phyloP scores from a whole-genome alignment of 176 grass and related monocot species.

The Chrysopogon serrulatus region DNA sequence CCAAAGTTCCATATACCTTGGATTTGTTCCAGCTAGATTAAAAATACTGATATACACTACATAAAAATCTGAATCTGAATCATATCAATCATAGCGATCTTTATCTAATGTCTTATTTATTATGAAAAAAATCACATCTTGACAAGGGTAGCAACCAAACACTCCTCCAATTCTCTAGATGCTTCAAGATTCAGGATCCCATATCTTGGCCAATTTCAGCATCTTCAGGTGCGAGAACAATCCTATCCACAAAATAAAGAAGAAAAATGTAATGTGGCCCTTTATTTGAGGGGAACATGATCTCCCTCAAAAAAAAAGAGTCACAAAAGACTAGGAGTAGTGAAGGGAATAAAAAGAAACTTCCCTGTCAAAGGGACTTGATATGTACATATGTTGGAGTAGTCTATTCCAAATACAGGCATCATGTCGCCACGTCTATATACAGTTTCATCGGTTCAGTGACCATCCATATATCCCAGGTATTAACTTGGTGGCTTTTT shows the following conservation, averaged over 20 bases:
- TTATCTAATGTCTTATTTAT: neutral
- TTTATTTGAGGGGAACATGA: neutral
- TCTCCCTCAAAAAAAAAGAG: neutral
- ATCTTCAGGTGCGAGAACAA: neutral
- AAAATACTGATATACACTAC: neutral
- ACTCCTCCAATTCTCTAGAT: neutral
- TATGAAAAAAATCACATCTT: neutral
- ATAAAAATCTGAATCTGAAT: neutral
- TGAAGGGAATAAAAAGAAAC: slow-evolving; percentile 20
- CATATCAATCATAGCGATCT: neutral
- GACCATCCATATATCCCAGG: neutral
- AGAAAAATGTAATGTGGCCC: neutral
- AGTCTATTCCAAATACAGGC: slow-evolving; percentile 12
- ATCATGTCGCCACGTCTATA: slow-evolving; percentile 6
- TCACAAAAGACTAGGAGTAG: neutral
- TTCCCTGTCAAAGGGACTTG: slow-evolving; percentile 4
- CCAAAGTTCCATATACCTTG: neutral
- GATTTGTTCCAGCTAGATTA: neutral
- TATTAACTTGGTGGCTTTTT: neutral
- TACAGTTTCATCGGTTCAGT: slow-evolving; percentile 10
- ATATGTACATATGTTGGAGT: neutral
- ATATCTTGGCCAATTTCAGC: neutral
- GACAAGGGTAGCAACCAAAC: neutral
- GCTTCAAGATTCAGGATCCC: neutral
- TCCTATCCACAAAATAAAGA: neutral